phyloP scores from a whole-genome alignment of 1,284 basidiomycete species.

The Cronartium ribicola region DNA sequence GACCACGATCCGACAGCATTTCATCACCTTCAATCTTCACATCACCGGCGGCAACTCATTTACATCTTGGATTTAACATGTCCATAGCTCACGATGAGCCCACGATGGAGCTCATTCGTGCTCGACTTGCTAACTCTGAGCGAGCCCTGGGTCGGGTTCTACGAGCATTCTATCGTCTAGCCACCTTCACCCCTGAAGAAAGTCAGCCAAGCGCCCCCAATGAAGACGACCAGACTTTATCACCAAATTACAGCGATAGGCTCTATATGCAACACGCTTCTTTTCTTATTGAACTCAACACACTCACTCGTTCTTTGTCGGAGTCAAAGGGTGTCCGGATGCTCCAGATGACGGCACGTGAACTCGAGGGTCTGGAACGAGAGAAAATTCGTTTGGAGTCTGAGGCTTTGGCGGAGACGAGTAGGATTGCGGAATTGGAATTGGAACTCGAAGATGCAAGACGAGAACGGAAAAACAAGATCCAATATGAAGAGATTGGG shows the following conservation, averaged over 20 bases:
- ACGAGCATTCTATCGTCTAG: constrained; percentile 12
- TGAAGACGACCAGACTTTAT: not conserved
- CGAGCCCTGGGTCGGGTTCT: constrained; percentile 15
- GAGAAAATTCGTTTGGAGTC: constrained; percentile 4
- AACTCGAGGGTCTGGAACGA: constrained; percentile 6
- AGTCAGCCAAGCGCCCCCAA: not conserved
- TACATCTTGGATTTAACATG: constrained; percentile 21
- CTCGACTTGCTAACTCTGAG: constrained; percentile 24
- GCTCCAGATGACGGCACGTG: constrained; percentile 3
- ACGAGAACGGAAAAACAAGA: constrained; percentile 27
- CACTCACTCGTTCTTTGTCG: constrained; percentile 3
- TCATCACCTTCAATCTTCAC: too few species aligned
- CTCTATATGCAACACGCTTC: constrained; percentile 13
- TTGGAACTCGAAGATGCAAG: constrained; percentile 31
- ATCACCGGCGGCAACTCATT: too few species aligned
- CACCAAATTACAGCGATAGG: not conserved
- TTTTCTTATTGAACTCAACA: constrained; percentile 16
- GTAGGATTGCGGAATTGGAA: constrained; percentile 14
- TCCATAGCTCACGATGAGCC: constrained; percentile 33
- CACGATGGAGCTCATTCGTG: constrained; percentile 30
- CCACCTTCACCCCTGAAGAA: not conserved
- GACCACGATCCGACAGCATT: too few species aligned
- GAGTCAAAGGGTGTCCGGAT: constrained; percentile 1
- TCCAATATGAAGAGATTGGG: constrained; percentile 36
- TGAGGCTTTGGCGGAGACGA: constrained; percentile 8